Evolutionary conservation across 2,329 filamentous ascomycete genomes (phyloP).

Genomic region (Xylaria arbuscula): DNA sequence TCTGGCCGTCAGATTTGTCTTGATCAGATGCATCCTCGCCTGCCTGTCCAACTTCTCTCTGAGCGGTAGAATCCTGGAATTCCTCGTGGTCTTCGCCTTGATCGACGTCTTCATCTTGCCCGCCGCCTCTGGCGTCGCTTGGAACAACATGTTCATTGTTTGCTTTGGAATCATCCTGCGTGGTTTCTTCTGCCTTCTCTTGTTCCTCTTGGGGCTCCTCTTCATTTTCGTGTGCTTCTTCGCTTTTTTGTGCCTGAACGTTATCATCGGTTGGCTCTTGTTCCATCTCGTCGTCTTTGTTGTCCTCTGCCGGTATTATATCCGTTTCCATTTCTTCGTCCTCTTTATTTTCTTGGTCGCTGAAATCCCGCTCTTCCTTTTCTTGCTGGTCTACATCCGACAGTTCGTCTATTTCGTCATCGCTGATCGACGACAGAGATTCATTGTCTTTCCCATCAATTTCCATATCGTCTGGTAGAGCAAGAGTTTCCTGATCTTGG

Average conservation of each 20-base stretch:
- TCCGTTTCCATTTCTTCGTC: constrained; percentile 62
- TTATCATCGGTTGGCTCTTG: constrained; percentile 56
- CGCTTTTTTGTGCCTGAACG: constrained; percentile 48
- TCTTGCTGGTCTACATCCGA: constrained; percentile 62
- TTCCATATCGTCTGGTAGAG: constrained; percentile 89
- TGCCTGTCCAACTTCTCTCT: constrained; percentile 73
- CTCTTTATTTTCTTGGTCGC: constrained; percentile 56
- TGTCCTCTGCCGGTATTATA: constrained; percentile 57
- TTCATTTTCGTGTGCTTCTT: constrained; percentile 50
- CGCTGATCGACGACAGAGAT: constrained; percentile 62
- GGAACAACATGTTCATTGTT: constrained; percentile 72
- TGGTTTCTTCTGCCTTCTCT: constrained; percentile 46
- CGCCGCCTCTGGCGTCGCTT: constrained; percentile 72
- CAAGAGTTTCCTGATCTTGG: constrained; percentile 83
- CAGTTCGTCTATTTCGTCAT: constrained; percentile 69
- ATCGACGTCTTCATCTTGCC: constrained; percentile 73
- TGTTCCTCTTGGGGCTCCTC: constrained; percentile 50
- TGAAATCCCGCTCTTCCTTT: constrained; percentile 53
- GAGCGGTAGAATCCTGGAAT: constrained; percentile 68
- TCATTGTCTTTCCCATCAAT: constrained; percentile 75
- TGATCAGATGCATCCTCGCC: constrained; percentile 73
- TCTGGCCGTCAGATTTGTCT: constrained; percentile 71
- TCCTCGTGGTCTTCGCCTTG: constrained; percentile 71
- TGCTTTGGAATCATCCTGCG: constrained; percentile 60
- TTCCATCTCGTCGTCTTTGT: constrained; percentile 66